phyloP scores from a whole-genome alignment of 805 yeast genomes.

The Wickerhamomyces subpelliculosus region DNA sequence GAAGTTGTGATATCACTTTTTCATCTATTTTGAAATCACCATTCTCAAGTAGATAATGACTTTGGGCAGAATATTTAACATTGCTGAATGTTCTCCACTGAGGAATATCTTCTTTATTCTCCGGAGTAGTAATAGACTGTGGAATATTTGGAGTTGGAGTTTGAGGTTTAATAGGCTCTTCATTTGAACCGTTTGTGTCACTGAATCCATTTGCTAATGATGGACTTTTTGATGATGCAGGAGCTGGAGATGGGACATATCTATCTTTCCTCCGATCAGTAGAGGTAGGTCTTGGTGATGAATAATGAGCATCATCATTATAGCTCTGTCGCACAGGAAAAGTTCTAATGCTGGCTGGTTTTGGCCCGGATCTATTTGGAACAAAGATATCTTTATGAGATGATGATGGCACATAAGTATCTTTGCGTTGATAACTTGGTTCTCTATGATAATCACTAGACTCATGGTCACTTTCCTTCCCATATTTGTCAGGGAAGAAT shows the following conservation, averaged over 20 bases:
- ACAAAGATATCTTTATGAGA: not conserved
- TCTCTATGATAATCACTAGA: too few species aligned
- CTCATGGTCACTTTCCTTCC: not conserved
- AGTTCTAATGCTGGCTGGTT: not conserved
- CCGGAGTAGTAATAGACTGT: not conserved
- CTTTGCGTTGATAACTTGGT: not conserved
- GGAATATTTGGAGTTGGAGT: too few species aligned
- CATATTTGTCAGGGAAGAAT: conserved; percentile 4
- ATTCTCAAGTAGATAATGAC: conserved; percentile 2
- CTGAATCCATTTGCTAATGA: not conserved
- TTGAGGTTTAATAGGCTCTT: too few species aligned
- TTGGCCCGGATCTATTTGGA: not conserved
- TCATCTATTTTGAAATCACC: conserved; percentile 5
- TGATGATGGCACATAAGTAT: not conserved
- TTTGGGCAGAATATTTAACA: conserved; percentile 2
- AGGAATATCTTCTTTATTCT: not conserved
- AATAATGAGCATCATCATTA: too few species aligned
- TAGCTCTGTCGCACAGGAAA: not conserved
- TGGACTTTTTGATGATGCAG: not conserved
- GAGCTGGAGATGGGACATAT: not conserved
- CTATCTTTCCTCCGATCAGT: not conserved
- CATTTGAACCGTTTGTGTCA: too few species aligned
- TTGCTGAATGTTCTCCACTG: not conserved
- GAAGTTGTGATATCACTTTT: conserved; percentile 2
- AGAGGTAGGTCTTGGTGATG: not conserved